Evolutionary conservation across 192 early-diverging fungal species (phyloP), one percentile per base, ranked within the genome.

Genomic region (Backusella tarrabulga): DNA sequence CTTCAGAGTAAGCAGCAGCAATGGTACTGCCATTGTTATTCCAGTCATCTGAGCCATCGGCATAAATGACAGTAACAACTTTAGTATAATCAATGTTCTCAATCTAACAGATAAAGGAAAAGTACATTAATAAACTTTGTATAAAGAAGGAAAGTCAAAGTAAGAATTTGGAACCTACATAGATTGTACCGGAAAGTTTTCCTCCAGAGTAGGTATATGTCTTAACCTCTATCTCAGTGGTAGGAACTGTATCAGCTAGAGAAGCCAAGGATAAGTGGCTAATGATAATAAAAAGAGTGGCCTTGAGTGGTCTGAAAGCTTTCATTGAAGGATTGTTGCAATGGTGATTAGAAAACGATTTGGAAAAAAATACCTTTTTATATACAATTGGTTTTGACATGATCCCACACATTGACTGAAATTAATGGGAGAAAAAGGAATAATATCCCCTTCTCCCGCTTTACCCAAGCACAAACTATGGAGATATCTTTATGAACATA

Each of bases 81-180:
- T 76, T 76, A 1, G 75, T 38, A 34, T 76, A 76, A 26, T 67
- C 75, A 52, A 76, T 68, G 34, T 76, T 76, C 68, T 76, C 17
- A 4, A 76, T 15, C 75, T 76, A 54, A 23, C 34, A 66, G 19
- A 34, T 19, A 12, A 50, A 29, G 36, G 11, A 40, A 19, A 0
- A 1, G 11, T 26, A 56, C 11, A 11, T 26, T 2, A 60, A 60
- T 60, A 60, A 54, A n/a, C 15, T 54, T 54, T 54, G 5, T 21
- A 54, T 23, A 54, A 19, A 21, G n/a, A 21, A 54, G 42, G 42
- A 44, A 44, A 44, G 42, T 5, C 15, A 44, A 44, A 44, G 15
- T 44, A 11, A 23, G 9, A 56, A 3, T 9, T 9, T 23, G 60
- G 29, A 29, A 54, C 67, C 32, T 70, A 76, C 75, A 23, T 76